phyloP scores from a whole-genome alignment of 2,329 filamentous ascomycete species.

The Penicillium concentricum region DNA sequence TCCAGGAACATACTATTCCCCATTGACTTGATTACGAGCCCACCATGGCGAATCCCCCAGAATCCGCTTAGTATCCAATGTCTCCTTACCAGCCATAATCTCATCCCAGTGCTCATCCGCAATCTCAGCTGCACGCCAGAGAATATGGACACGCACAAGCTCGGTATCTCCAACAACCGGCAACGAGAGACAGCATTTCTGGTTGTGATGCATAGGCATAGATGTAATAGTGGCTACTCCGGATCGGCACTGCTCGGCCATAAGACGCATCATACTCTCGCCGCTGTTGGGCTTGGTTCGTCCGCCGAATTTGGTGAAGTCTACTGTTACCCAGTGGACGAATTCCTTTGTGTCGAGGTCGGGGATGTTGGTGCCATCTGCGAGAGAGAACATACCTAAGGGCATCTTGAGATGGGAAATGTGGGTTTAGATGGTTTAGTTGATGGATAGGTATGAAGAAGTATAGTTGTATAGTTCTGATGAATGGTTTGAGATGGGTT shows the following conservation, averaged over 20 bases:
- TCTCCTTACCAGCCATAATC: background rate
- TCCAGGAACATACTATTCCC: background rate
- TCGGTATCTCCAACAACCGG: background rate
- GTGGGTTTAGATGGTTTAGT: background rate
- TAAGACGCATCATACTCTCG: conserved; percentile 1
- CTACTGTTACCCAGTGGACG: conserved; percentile 2
- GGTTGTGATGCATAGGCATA: background rate
- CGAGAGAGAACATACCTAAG: background rate
- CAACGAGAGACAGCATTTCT: background rate
- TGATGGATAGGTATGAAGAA: background rate
- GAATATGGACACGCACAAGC: background rate
- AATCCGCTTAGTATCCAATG: background rate
- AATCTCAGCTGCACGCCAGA: background rate
- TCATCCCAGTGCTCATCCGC: background rate
- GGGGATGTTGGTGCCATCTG: background rate
- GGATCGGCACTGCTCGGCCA: conserved; percentile 1
- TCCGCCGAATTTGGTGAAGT: background rate
- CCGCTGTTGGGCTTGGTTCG: background rate
- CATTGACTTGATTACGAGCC: background rate
- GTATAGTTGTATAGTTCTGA: background rate
- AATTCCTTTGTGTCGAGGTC: background rate
- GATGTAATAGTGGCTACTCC: background rate
- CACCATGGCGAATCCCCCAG: background rate
- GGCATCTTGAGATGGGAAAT: background rate
- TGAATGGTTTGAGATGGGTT: background rate